A percentile compares a stretch with the other conserved stretches of the same genome.
These are phyloP conservation scores for Ligustrum vulgare DNA, from an alignment of 257 asterid species.

Conservation along the genomic window DNA sequence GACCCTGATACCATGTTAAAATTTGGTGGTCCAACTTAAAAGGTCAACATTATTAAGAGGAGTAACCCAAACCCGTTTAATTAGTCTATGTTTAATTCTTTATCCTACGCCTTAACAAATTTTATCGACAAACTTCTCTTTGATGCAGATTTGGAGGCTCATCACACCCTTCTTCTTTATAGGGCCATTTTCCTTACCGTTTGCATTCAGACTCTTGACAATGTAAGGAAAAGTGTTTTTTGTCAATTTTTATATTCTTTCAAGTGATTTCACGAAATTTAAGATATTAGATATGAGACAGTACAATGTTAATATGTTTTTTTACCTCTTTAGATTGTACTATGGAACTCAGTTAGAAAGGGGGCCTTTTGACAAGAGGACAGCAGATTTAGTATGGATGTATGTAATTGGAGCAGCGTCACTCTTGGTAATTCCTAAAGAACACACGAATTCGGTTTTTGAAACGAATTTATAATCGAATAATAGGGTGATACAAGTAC, in stretches of 20 bases:
- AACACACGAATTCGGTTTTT: background rate
- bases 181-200: conserved; percentile 42
- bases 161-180: conserved; percentile 51
- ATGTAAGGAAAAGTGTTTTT: conserved; percentile 29
- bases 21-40: too few relatives aligned
- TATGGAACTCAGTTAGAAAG: conserved; percentile 53
- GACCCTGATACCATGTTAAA: too few relatives aligned
- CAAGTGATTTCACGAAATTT: background rate
- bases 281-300: background rate
- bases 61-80: too few relatives aligned
- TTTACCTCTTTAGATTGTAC: conserved; percentile 31
- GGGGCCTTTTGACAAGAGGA: conserved; percentile 58
- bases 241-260: background rate
- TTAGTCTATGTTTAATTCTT: too few relatives aligned
- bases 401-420: conserved; percentile 43
- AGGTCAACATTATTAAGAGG: too few relatives aligned
- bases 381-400: conserved; percentile 58
- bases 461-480: background rate
- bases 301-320: background rate
- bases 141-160: conserved; percentile 56
- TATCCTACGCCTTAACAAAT: too few relatives aligned
- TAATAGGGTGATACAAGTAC: background rate
- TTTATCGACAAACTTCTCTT: background rate
- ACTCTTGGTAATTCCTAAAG: conserved; percentile 35
- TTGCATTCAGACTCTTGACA: conserved; percentile 43